A percentile compares a stretch with the other conserved stretches of the same genome.
These are phyloP conservation scores for Dinochytrium kinnereticum DNA, from an alignment of 371 early-diverging fungal genomes.

Conservation along the genomic window DNA sequence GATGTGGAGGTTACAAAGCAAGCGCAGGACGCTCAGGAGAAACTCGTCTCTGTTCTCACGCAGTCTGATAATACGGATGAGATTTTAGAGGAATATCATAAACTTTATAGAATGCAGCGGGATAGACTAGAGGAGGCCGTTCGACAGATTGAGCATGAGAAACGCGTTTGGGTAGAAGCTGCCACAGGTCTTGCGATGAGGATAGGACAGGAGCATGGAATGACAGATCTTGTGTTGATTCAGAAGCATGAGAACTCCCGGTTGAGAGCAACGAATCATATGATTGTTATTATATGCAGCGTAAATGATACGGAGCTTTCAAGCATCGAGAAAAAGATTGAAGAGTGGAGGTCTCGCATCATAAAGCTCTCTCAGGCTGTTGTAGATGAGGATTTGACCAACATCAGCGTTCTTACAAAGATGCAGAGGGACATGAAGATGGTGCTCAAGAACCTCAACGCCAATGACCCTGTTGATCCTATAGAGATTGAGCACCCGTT, in stretches of 20 bases:
- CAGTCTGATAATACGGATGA: conserved; percentile 58
- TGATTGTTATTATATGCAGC: conserved; percentile 50
- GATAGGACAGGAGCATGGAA: conserved; percentile 58
- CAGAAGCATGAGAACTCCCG: conserved; percentile 53
- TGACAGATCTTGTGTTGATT: conserved; percentile 50
- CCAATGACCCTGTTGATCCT: conserved; percentile 46
- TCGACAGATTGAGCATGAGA: conserved; percentile 51
- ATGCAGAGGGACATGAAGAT: conserved; percentile 53
- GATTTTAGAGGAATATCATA: conserved; percentile 59
- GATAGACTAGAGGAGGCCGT: conserved; percentile 56
- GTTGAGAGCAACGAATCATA: conserved; percentile 51
- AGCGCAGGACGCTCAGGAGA: conserved; percentile 55
- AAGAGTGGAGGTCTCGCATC: conserved; percentile 51
- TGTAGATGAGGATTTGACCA: conserved; percentile 54
- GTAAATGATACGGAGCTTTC: conserved; percentile 46
- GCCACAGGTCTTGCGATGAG: conserved; percentile 57
- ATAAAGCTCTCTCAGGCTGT: conserved; percentile 50
- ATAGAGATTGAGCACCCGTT: conserved; percentile 49
- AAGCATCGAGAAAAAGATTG: conserved; percentile 49
- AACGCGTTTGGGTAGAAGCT: conserved; percentile 57
- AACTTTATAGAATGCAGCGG: conserved; percentile 61
- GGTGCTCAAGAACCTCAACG: conserved; percentile 50
- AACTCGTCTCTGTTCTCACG: conserved; percentile 50
- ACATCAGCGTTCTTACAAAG: conserved; percentile 49
- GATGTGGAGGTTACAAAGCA: conserved; percentile 53